phyloP scores from a whole-genome alignment of 106 monocot genomes.

The Acanthochlamys bracteata region DNA sequence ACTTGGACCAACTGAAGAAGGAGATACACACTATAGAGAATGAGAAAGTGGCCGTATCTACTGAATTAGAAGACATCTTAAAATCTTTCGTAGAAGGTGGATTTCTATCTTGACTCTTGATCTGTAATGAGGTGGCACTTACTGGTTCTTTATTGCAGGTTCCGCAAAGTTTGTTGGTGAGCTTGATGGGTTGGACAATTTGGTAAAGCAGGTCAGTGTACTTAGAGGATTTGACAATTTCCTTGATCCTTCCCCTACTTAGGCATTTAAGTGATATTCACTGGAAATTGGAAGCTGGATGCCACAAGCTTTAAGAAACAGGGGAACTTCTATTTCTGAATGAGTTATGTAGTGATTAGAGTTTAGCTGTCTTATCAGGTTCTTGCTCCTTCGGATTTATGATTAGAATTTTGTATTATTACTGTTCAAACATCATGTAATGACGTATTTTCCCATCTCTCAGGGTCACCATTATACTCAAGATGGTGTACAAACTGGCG shows the following conservation, averaged over 20 bases:
- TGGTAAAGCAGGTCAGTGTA: constrained; percentile 13
- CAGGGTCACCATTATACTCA: background rate
- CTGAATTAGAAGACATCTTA: constrained; percentile 16
- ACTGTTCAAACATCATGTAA: background rate
- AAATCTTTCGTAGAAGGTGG: constrained; percentile 5
- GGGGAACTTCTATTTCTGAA: no score
- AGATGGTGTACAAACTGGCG: background rate
- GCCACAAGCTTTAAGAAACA: no score
- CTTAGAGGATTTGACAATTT: background rate
- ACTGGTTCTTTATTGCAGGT: constrained; percentile 1
- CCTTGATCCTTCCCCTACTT: no score
- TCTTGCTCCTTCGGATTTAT: no score
- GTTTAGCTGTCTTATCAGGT: no score
- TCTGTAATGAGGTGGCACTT: background rate
- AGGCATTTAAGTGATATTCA: no score
- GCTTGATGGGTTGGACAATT: constrained; percentile 15
- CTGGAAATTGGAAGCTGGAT: no score
- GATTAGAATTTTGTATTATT: no score
- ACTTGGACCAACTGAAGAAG: constrained; percentile 26
- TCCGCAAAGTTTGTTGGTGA: constrained; percentile 12
- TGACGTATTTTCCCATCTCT: constrained; percentile 6
- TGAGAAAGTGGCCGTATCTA: constrained; percentile 14
- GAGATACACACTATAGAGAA: constrained; percentile 15
- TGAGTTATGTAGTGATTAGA: no score
- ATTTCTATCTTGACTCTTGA: background rate